Conservation (phyloP, 805 yeast genomes). For the Ogataea paradorogensis region DNA sequence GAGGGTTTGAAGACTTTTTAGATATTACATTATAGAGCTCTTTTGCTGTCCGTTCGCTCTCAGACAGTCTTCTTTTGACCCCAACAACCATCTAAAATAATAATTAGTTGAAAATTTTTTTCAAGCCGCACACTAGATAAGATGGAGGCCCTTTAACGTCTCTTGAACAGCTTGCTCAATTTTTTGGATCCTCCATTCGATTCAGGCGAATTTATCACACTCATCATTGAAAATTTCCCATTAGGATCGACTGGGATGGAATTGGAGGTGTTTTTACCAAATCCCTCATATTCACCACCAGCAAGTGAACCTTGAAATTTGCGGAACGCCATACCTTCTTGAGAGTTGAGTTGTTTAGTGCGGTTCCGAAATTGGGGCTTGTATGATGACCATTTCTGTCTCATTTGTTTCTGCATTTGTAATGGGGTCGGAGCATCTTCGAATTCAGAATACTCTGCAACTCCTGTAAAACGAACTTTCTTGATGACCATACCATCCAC, state of each 20-base stretch:
- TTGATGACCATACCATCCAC: slow-evolving; percentile 30
- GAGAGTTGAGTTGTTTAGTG: slow-evolving; percentile 31
- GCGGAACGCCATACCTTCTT: slow-evolving; percentile 37
- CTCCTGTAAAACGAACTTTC: slow-evolving; percentile 52
- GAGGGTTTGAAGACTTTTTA: slow-evolving; percentile 18
- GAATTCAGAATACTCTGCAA: slow-evolving; percentile 46
- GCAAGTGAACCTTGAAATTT: slow-evolving; percentile 19
- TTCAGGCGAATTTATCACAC: slow-evolving; percentile 19
- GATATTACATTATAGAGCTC: slow-evolving; percentile 11
- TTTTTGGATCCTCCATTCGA: slow-evolving; percentile 15
- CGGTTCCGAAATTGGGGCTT: slow-evolving; percentile 32
- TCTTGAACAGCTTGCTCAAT: slow-evolving; percentile 29
- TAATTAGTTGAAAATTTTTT: slow-evolving; percentile 7
- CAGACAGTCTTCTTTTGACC: slow-evolving; percentile 11
- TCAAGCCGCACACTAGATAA: slow-evolving; percentile 12
- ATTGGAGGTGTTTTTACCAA: slow-evolving; percentile 16
- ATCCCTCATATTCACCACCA: slow-evolving; percentile 24
- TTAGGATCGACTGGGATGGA: slow-evolving; percentile 23
- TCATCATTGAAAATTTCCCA: slow-evolving; percentile 34
- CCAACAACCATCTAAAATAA: slow-evolving; percentile 6
- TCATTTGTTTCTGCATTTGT: slow-evolving; percentile 34
- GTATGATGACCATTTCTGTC: slow-evolving; percentile 34
- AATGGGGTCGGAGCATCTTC: slow-evolving; percentile 54
- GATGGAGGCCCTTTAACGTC: slow-evolving; percentile 16
- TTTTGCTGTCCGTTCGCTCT: slow-evolving; percentile 8